Evolutionary conservation across 2,329 filamentous ascomycete species (phyloP).

Genomic region (Aureobasidium melanogenum): DNA sequence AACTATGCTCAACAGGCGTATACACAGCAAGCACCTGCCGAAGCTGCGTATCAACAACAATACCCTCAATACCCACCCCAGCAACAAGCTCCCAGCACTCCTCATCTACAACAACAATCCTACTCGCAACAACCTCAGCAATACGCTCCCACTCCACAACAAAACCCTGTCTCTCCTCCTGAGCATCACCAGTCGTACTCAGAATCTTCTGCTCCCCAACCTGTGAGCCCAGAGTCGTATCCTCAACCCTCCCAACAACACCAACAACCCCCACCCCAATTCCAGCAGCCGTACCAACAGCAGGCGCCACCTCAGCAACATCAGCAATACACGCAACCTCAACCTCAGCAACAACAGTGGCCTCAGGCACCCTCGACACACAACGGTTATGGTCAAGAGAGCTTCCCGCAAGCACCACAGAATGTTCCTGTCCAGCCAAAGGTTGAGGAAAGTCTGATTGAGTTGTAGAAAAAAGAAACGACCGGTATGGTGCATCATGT

Average conservation of each 20-base stretch:
- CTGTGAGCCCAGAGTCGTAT: conserved; percentile 5
- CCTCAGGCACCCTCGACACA: conserved; percentile 24
- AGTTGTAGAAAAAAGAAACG: conserved; percentile 17
- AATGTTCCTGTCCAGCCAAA: conserved; percentile 20
- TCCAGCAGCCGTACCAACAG: conserved; percentile 15
- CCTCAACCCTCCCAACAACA: conserved; percentile 28
- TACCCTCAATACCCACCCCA: conserved; percentile 23
- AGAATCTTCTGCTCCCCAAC: background rate
- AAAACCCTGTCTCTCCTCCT: conserved; percentile 23
- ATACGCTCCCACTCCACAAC: conserved; percentile 22
- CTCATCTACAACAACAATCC: conserved; percentile 20
- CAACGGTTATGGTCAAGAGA: conserved; percentile 26
- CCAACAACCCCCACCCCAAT: conserved; percentile 18
- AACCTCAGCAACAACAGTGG: conserved; percentile 21
- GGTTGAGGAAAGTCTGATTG: conserved; percentile 28
- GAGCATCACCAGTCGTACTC: conserved; percentile 29
- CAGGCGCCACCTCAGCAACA: conserved; percentile 20
- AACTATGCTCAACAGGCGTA: conserved; percentile 28
- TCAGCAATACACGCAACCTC: conserved; percentile 20
- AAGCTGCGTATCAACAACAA: conserved; percentile 20
- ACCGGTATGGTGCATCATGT: no score
- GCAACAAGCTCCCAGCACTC: conserved; percentile 15
- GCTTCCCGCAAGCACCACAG: conserved; percentile 26
- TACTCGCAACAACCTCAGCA: background rate
- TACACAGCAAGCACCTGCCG: conserved; percentile 23